A percentile compares a stretch with the other conserved stretches of the same genome.
These are phyloP conservation scores for Tetrapisispora taiwanensis DNA, from an alignment of 805 yeast genomes.

Conservation along the genomic window DNA sequence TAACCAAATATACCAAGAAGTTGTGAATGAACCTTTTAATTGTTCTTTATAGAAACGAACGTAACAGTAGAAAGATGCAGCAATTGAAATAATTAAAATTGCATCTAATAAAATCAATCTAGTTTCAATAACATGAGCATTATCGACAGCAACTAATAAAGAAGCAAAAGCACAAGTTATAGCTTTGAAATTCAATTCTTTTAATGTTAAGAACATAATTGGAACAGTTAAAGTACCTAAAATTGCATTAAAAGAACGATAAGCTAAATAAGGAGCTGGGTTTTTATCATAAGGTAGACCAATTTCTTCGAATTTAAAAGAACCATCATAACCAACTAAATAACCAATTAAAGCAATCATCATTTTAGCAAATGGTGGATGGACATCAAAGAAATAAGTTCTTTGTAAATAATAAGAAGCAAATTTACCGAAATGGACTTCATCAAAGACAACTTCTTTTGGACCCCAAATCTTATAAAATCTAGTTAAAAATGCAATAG, in stretches of 20 bases:
- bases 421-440: conserved; percentile 79
- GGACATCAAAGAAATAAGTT: conserved; percentile 90
- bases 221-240: conserved; percentile 80
- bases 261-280: conserved; percentile 78
- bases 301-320: conserved; percentile 80
- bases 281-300: conserved; percentile 73
- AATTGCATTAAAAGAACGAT: conserved; percentile 69
- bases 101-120: conserved; percentile 89
- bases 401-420: conserved; percentile 80
- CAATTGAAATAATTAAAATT: conserved; percentile 73
- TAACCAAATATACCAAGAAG: conserved; percentile 83
- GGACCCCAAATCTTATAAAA: conserved; percentile 57
- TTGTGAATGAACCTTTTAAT: conserved; percentile 55
- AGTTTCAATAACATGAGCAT: conserved; percentile 84
- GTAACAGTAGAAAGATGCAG: conserved; percentile 66
- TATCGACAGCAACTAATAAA: conserved; percentile 68
- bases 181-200: conserved; percentile 72
- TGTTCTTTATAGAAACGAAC: conserved; percentile 64
- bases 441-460: conserved; percentile 73
- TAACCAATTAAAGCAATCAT: conserved; percentile 86
- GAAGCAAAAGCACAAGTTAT: conserved; percentile 73
- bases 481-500: conserved; percentile 55
- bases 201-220: conserved; percentile 70
- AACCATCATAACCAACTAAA: conserved; percentile 83
- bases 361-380: conserved; percentile 95